These are phyloP conservation scores for Ogataea sp. DNA, from an alignment of 805 yeast species.

Conservation along the genomic window DNA sequence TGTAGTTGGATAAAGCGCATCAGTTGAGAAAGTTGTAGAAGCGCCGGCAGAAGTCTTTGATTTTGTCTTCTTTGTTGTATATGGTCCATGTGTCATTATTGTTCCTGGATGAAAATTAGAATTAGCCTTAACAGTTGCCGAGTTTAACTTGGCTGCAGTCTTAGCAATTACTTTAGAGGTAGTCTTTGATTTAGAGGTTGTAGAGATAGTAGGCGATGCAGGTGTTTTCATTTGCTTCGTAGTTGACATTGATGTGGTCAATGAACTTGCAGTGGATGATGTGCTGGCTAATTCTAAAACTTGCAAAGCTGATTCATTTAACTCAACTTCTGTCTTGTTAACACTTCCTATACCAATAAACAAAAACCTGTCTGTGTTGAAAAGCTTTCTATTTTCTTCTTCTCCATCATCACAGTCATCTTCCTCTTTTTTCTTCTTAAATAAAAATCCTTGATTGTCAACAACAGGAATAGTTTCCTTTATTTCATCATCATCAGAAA, in stretches of 20 bases:
- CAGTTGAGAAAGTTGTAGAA: background rate
- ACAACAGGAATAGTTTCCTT: background rate
- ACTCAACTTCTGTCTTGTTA: constrained; percentile 3
- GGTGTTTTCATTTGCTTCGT: background rate
- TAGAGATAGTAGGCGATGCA: background rate
- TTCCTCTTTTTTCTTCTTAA: constrained; percentile 5
- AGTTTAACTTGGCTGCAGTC: constrained; percentile 1
- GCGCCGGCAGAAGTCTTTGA: too few relatives aligned
- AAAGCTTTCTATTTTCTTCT: constrained; percentile 7
- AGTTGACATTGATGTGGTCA: too few relatives aligned
- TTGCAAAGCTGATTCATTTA: too few relatives aligned
- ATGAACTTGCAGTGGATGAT: too few relatives aligned
- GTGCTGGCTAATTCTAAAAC: too few relatives aligned
- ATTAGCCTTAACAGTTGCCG: background rate
- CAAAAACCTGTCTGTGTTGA: constrained; percentile 17
- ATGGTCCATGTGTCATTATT: background rate
- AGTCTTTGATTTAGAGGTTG: background rate
- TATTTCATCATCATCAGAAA: background rate
- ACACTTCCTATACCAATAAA: constrained; percentile 21
- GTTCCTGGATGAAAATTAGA: background rate
- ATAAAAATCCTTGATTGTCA: constrained; percentile 7
- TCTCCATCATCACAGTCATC: constrained; percentile 10
- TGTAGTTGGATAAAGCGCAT: too few relatives aligned
- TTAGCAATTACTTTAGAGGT: background rate
- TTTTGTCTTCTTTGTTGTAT: too few relatives aligned